These are phyloP conservation scores for Corynascus novoguineensis DNA, from an alignment of 495 filamentous ascomycete genomes.

Conservation along the genomic window DNA sequence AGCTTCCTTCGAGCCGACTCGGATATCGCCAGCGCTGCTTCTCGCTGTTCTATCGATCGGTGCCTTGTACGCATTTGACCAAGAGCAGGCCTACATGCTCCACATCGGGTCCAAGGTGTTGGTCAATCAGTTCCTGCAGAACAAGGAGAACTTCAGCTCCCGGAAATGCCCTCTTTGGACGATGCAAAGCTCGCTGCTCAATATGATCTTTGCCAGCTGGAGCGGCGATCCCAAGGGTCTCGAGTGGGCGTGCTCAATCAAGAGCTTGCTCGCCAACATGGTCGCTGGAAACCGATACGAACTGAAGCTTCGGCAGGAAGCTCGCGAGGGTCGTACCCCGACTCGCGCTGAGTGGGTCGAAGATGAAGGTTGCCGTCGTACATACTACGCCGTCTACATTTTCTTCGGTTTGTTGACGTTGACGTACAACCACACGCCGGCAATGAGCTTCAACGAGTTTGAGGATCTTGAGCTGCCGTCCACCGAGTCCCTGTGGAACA, in stretches of 20 bases:
- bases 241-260: conserved; percentile 98
- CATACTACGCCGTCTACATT: conserved; percentile 98
- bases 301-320: conserved; percentile 83
- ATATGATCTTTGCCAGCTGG: conserved; percentile 99
- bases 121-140: conserved; percentile 93
- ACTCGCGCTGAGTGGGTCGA: conserved; percentile 91
- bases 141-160: conserved; percentile 98
- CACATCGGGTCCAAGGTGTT: conserved; percentile 96
- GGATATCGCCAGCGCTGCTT: conserved; percentile 72
- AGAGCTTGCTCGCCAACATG: conserved; percentile 96
- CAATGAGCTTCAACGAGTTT: conserved; percentile 97
- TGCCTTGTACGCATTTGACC: conserved; percentile 92
- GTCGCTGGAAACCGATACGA: conserved; percentile 96
- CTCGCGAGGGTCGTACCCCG: conserved; percentile 69
- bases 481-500: conserved; percentile 90
- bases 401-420: conserved; percentile 96
- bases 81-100: conserved; percentile 91
- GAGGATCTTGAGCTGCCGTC: conserved; percentile 89
- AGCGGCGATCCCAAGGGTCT: conserved; percentile 96
- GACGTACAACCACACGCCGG: conserved; percentile 94
- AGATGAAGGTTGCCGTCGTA: conserved; percentile 92
- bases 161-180: conserved; percentile 95
- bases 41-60: conserved; percentile 93
- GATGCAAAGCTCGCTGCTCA: conserved; percentile 91
- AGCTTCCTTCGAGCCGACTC: conserved; percentile 77